Conservation (phyloP, 306 rosid species). For the Corylus heterophylla region DNA sequence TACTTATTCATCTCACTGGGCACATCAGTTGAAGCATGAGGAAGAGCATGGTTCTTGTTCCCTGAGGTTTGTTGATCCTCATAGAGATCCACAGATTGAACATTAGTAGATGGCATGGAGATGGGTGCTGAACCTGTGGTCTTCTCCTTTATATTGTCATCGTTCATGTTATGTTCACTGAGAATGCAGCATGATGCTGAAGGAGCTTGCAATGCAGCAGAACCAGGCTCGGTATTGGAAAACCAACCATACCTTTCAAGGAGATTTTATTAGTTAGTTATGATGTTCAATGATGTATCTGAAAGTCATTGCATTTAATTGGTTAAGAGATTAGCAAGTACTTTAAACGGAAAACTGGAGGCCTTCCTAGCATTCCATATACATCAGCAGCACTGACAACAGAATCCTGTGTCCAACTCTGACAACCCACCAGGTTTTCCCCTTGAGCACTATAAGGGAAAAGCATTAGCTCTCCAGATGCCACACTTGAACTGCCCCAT, state of each 20-base stretch:
- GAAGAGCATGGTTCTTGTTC: slow-evolving; percentile 33
- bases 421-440: slow-evolving; percentile 59
- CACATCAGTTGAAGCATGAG: slow-evolving; percentile 32
- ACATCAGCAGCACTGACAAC: slow-evolving; percentile 78
- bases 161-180: slow-evolving; percentile 44
- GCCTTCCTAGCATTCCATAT: slow-evolving; percentile 72
- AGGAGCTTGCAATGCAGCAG: slow-evolving; percentile 41
- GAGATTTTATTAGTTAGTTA: slow-evolving; percentile 22
- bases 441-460: slow-evolving; percentile 71
- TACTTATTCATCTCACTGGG: slow-evolving; percentile 36
- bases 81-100: slow-evolving; percentile 43
- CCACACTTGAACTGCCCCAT: slow-evolving; percentile 91
- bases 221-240: slow-evolving; percentile 47
- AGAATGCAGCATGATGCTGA: slow-evolving; percentile 43
- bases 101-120: slow-evolving; percentile 35
- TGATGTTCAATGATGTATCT: not conserved
- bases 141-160: slow-evolving; percentile 40
- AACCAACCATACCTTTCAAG: slow-evolving; percentile 98
- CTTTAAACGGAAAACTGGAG: slow-evolving; percentile 84
- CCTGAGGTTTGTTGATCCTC: slow-evolving; percentile 42
- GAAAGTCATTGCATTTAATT: not conserved
- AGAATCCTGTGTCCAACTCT: slow-evolving; percentile 85
- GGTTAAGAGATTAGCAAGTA: slow-evolving; percentile 30
- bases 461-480: slow-evolving; percentile 84
- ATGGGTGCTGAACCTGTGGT: slow-evolving; percentile 34